Base-by-base conservation (phyloP, 352 stramenopile genomes). In the Peronospora tabacina region DNA sequence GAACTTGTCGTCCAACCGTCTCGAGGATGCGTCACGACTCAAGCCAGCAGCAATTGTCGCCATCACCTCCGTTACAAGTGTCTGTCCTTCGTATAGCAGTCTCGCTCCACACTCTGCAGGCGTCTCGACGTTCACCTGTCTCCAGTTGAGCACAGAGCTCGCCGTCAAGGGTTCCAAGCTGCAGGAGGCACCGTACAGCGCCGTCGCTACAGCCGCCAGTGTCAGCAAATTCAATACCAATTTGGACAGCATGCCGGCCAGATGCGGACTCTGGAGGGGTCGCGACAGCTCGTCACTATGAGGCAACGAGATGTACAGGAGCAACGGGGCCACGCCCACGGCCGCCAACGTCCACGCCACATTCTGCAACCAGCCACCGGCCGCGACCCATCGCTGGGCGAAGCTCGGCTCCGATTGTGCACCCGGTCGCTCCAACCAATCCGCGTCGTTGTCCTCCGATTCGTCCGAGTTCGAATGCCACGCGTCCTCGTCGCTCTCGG, bases 261-360 rank as follows among this genome's bases (percentile, higher is more conserved):
- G 13, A 7, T 52, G 50, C 2, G 43, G 49, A 48, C 71, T 82
- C 33, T 63, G 57, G 35, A 82, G 54, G 15, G 71, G 71, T 66
- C 71, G 75, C 34, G 61, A 20, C 22, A 45, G 40, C 7, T 51
- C 50, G 15, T 45, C 49, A 15, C 2, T n/a, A 32, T 44, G 52
- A 13, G 61, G 48, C 8, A 75, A 30, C 7, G 61, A 58, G 0
- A 49, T 49, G 52, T 87, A 88, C 16, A 86, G 41, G 47, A 73
- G 49, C 47, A 87, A 15, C 0, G 79, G 75, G 11, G 54, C 66
- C 3, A 82, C 49, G 5, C 52, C 34, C 34, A 74, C 37, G 0
- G 56, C 61, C 28, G 71, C 63, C 5, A 68, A 49, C 9, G 76
- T 90, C 79, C 79, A 90, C 37, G 48, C 24, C 6, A 75, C 44